These are phyloP conservation scores for Fusarium mexicanum DNA, from an alignment of 2,329 filamentous ascomycete genomes.

Conservation along the genomic window DNA sequence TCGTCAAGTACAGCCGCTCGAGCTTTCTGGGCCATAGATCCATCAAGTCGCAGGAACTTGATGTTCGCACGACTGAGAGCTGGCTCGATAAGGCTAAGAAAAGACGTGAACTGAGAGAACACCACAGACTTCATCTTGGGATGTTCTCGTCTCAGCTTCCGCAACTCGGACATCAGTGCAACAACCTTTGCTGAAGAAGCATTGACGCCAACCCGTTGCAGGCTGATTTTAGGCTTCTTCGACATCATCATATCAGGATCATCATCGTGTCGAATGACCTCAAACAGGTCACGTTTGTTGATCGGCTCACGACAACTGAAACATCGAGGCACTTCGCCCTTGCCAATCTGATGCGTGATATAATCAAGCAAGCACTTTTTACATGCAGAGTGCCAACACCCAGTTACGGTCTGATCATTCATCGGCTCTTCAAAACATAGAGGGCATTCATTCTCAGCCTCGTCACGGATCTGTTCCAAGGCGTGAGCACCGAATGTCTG, in stretches of 20 bases:
- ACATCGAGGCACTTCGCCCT: conserved; percentile 79
- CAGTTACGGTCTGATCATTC: conserved; percentile 92
- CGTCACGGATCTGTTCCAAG: conserved; percentile 88
- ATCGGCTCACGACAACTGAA: conserved; percentile 90
- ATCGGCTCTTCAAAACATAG: conserved; percentile 97
- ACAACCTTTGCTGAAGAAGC: conserved; percentile 90
- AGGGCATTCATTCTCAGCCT: conserved; percentile 88
- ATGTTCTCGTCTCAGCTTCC: conserved; percentile 71
- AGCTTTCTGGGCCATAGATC: conserved; percentile 85
- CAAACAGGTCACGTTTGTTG: conserved; percentile 86
- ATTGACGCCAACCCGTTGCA: conserved; percentile 68
- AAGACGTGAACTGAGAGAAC: conserved; percentile 97
- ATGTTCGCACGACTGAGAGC: conserved; percentile 79
- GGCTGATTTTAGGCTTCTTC: conserved; percentile 63
- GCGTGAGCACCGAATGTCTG: conserved; percentile 81
- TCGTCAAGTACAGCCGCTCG: conserved; percentile 80
- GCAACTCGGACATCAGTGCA: conserved; percentile 79
- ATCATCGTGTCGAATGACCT: conserved; percentile 84
- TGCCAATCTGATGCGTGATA: conserved; percentile 86
- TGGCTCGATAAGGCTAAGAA: conserved; percentile 89
- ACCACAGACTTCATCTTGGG: conserved; percentile 85
- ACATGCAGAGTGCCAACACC: conserved; percentile 97
- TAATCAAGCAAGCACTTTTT: conserved; percentile 92
- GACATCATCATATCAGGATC: conserved; percentile 56
- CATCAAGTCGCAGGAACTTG: conserved; percentile 86